Evolutionary conservation across 2,329 filamentous ascomycete species (phyloP), one percentile per base, ranked within the genome.

Genomic region (Aspergillus ustus): DNA sequence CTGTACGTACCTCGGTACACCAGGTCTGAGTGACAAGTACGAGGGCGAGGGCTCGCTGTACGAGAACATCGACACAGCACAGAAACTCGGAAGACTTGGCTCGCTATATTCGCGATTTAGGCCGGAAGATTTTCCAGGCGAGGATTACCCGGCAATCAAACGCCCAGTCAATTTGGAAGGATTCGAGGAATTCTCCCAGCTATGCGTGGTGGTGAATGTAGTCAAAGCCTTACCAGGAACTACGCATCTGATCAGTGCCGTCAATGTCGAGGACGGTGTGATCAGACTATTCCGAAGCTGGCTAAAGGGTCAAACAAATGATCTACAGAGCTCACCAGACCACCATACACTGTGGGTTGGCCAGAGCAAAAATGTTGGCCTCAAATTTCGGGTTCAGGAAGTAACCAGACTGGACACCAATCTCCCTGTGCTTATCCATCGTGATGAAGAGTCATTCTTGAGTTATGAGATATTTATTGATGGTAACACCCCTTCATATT

Each of bases 251-350:
- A 78, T 86, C 57, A 88, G 84, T 69, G 86, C 87, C 63, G 83
- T 89, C 55, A 87, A 86, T 46, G 80, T 94, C 44, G 84, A 86
- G 57, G 88, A 93, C 59, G 82, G 88, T 1, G 84, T 92, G 5
- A 79, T 92, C 44, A 83, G 91, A 29, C 81, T 95, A 0, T 93
- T 87, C 83, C 84, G 90, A 56, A 80, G 88, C 17, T 95, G 91
- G 91, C 78, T 95, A 40, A 81, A 81, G 6, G 76, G 81, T 28
- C 80, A 78, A 52, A 73, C 69, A 17, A 40, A 65, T 58, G 51
- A 34, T 52, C 37, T 34, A 22, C 49, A 51, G 5, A 44, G 29
- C 13, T 20, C 54, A 64, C 63, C 40, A 45, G 37, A 40, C 17
- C 29, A 49, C n/a, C 49, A 61, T 43, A 83, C 93, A 34, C 74